Conservation (phyloP, 257 asterid species). For the Solanum bukasovii region DNA sequence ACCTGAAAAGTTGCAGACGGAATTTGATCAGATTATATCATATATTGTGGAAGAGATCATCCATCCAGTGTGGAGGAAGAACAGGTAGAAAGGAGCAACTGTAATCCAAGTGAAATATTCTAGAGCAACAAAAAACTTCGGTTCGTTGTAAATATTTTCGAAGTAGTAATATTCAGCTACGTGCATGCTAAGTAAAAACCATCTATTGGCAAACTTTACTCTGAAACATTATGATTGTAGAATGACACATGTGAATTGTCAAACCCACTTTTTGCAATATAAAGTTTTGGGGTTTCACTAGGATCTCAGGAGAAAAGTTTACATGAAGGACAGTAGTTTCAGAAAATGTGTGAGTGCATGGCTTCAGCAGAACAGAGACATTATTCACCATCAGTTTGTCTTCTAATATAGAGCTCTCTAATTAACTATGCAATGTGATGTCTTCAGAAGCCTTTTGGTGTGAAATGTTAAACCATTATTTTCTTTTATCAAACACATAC, state of each 20-base stretch:
- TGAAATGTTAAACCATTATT: neutral
- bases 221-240: neutral
- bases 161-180: neutral
- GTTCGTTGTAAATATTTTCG: neutral
- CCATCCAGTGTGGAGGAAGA: neutral
- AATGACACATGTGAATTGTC: neutral
- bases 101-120: neutral
- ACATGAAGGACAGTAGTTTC: neutral
- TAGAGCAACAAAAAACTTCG: neutral
- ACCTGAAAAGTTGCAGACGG: slow-evolving; percentile 37
- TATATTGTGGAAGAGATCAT: neutral
- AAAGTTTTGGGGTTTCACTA: neutral
- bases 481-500: neutral
- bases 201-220: neutral
- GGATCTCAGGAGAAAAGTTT: neutral
- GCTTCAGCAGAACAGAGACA: neutral
- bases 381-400: neutral
- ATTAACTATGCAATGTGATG: neutral
- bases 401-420: neutral
- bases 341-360: neutral
- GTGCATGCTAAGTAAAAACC: neutral
- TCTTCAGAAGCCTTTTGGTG: neutral
- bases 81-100: neutral
- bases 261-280: neutral
- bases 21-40: neutral